Conservation (phyloP, 1,139 yeast genomes). For the Diutina rugosa region DNA sequence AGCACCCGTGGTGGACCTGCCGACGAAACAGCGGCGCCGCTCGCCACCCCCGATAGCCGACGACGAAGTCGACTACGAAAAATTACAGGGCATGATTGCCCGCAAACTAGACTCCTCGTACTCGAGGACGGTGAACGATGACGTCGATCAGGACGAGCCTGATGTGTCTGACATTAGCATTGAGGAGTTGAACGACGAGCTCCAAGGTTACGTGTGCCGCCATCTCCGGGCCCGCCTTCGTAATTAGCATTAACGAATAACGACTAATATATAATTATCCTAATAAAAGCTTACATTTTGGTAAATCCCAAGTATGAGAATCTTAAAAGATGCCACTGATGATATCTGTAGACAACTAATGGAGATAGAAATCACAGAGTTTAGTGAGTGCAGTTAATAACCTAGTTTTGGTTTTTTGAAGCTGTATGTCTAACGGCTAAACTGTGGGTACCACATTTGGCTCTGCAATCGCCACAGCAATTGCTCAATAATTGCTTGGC, state of each 20-base stretch:
- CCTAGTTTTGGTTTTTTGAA: too few relatives aligned
- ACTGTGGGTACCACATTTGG: too few relatives aligned
- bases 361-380: too few relatives aligned
- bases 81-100: constrained; percentile 14
- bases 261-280: background rate
- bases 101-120: constrained; percentile 15
- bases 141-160: background rate
- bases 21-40: constrained; percentile 1
- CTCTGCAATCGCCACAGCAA: too few relatives aligned
- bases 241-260: background rate
- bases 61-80: constrained; percentile 16
- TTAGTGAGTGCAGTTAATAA: too few relatives aligned
- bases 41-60: background rate
- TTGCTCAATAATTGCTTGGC: too few relatives aligned
- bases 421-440: too few relatives aligned
- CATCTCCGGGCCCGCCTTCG: background rate
- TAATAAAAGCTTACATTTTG: background rate
- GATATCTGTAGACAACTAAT: too few relatives aligned
- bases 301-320: background rate
- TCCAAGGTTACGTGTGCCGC: constrained; percentile 2
- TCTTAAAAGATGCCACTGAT: too few relatives aligned
- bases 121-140: constrained; percentile 2
- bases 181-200: constrained; percentile 5
- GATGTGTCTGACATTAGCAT: constrained; percentile 4
- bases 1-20: background rate